Conservation (phyloP, 345 rosid genomes). For the Syzygium grande region DNA sequence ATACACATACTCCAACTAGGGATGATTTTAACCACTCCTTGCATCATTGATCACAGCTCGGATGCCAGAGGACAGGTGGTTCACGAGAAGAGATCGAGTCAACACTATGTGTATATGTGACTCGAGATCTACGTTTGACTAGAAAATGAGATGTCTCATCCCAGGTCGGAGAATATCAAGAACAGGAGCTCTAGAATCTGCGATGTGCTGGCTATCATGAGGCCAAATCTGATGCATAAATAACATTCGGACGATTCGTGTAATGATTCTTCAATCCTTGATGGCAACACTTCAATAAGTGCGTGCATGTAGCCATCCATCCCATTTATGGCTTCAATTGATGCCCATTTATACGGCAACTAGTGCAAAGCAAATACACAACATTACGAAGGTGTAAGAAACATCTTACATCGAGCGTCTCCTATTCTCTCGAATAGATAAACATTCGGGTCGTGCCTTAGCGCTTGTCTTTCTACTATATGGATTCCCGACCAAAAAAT, state of each 20-base stretch:
- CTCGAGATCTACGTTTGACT: background rate
- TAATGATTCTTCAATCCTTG: background rate
- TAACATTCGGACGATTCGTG: background rate
- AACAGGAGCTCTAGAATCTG: background rate
- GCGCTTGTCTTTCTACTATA: background rate
- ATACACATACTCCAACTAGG: background rate
- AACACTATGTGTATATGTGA: background rate
- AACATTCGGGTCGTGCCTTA: background rate
- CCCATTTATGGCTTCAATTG: background rate
- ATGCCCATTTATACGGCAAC: background rate
- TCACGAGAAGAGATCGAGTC: background rate
- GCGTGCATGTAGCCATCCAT: background rate
- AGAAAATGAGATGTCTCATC: background rate
- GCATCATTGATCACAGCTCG: background rate
- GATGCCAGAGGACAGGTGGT: background rate
- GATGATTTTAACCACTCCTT: background rate
- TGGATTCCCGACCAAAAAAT: background rate
- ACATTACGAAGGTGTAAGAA: background rate
- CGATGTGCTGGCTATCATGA: background rate
- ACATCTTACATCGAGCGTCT: background rate
- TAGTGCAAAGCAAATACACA: background rate
- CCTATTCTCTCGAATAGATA: background rate
- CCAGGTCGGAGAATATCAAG: background rate
- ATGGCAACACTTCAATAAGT: background rate
- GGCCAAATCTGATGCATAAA: background rate